These are phyloP conservation scores for Aureobasidium namibiae DNA, from an alignment of 2,329 filamentous ascomycete species.

Conservation along the genomic window DNA sequence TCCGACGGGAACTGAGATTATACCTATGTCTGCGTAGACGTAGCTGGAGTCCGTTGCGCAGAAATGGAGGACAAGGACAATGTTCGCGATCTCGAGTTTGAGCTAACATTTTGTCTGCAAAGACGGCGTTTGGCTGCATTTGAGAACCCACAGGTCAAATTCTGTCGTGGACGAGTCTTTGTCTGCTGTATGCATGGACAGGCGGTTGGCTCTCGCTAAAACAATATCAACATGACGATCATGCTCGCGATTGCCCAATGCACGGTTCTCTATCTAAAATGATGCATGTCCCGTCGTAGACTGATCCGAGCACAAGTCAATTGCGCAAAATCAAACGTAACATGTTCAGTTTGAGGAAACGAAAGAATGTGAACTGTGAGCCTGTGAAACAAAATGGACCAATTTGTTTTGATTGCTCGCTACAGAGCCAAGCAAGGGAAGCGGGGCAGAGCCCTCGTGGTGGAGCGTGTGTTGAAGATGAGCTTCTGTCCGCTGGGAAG, in stretches of 20 bases:
- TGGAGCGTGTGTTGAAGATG: not conserved
- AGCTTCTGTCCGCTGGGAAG: not conserved
- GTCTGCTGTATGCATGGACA: not conserved
- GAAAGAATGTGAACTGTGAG: conserved; percentile 10
- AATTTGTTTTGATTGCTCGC: conserved; percentile 9
- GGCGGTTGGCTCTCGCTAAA: not conserved
- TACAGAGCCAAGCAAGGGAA: conserved; percentile 9
- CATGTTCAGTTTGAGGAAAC: conserved; percentile 8
- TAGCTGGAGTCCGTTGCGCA: not conserved
- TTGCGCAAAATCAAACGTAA: conserved; percentile 11
- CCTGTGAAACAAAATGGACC: conserved; percentile 11
- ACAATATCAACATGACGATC: not conserved
- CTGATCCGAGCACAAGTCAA: not conserved
- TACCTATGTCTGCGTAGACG: not conserved
- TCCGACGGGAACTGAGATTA: not conserved
- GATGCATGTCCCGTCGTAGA: not conserved
- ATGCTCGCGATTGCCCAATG: not conserved
- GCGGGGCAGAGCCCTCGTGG: conserved; percentile 7
- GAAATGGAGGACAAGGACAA: not conserved
- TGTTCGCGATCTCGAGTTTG: not conserved
- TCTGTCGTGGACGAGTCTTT: not conserved
- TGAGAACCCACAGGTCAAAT: not conserved
- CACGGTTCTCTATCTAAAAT: conserved; percentile 9
- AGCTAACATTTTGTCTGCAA: not conserved
- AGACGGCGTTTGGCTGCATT: not conserved